phyloP scores from a whole-genome alignment of 108 stramenopile species.

The Fragilariopsis cylindrus region DNA sequence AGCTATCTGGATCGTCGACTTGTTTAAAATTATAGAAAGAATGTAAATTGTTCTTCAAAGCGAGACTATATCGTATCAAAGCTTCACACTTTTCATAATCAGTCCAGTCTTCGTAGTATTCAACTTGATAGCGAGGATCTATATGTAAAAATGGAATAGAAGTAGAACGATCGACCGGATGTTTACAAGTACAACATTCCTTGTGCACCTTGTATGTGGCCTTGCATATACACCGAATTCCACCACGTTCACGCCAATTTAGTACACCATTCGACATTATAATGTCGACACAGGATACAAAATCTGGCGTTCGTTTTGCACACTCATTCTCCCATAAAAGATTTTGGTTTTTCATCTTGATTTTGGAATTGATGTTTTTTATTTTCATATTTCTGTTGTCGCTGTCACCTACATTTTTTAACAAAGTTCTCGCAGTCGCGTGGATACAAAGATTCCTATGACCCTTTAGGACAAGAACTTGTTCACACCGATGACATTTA shows the following conservation, averaged over 20 bases:
- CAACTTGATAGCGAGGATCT: conserved; percentile 21
- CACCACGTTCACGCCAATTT: conserved; percentile 26
- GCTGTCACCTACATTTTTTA: not conserved
- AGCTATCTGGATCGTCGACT: conserved; percentile 3
- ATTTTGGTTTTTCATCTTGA: not conserved
- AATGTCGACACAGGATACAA: conserved; percentile 20
- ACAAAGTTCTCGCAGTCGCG: too few species aligned
- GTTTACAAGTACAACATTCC: conserved; percentile 21
- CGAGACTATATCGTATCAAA: conserved; percentile 8
- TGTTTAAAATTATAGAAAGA: conserved; percentile 19
- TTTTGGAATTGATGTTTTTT: not conserved
- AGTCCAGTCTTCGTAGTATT: conserved; percentile 9
- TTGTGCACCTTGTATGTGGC: conserved; percentile 16
- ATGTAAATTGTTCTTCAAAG: conserved; percentile 18
- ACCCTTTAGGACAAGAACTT: conserved; percentile 4
- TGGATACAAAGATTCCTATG: conserved; percentile 12
- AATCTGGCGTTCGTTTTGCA: conserved; percentile 24
- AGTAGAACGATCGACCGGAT: not conserved
- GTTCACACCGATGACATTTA: conserved; percentile 25
- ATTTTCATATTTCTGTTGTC: not conserved
- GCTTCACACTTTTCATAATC: conserved; percentile 22
- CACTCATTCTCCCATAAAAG: conserved; percentile 21
- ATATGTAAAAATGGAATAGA: conserved; percentile 12
- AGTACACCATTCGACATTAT: conserved; percentile 32
- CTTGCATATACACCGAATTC: conserved; percentile 26